Percentiles rank a stretch among this genome's conserved stretches.
Evolutionary conservation across 345 rosid genomes (phyloP).

Genomic region (Citrus inodora): DNA sequence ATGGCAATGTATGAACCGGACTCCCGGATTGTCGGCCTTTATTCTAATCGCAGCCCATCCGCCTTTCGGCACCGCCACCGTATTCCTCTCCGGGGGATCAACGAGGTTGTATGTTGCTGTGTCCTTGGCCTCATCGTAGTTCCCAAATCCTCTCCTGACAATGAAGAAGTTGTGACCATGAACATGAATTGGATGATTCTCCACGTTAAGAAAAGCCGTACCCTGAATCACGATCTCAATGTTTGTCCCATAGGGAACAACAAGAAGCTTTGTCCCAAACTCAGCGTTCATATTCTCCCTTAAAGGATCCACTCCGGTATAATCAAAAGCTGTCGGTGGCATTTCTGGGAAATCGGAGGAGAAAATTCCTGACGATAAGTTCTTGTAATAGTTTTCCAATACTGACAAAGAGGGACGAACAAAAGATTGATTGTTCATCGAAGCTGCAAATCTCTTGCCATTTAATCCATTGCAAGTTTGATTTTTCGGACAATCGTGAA

Average conservation of each 20-base stretch:
- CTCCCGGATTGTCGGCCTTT: slow-evolving; percentile 72
- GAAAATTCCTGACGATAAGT: slow-evolving; percentile 23
- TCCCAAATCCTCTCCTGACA: slow-evolving; percentile 66
- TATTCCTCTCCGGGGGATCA: slow-evolving; percentile 71
- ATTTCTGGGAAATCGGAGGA: slow-evolving; percentile 41
- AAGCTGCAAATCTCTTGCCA: slow-evolving; percentile 45
- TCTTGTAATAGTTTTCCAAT: slow-evolving; percentile 45
- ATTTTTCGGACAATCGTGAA: background rate
- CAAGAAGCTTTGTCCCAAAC: slow-evolving; percentile 40
- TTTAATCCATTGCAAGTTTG: slow-evolving; percentile 35
- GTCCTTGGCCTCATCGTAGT: slow-evolving; percentile 42
- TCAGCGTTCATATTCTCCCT: slow-evolving; percentile 38
- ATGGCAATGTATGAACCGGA: slow-evolving; percentile 78
- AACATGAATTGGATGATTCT: slow-evolving; percentile 74
- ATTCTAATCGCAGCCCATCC: slow-evolving; percentile 68
- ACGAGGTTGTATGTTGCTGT: slow-evolving; percentile 46
- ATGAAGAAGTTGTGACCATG: slow-evolving; percentile 71
- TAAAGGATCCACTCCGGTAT: slow-evolving; percentile 40
- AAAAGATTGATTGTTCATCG: slow-evolving; percentile 64
- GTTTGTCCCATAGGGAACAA: slow-evolving; percentile 37
- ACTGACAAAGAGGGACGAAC: slow-evolving; percentile 39
- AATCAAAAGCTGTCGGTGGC: slow-evolving; percentile 42
- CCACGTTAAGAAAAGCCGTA: slow-evolving; percentile 42
- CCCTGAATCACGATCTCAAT: slow-evolving; percentile 64
- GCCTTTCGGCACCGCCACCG: slow-evolving; percentile 37